Evolutionary conservation across 1,284 basidiomycete genomes (phyloP), one percentile per base, ranked within the genome.

Genomic region (Acaromyces ingoldii): DNA sequence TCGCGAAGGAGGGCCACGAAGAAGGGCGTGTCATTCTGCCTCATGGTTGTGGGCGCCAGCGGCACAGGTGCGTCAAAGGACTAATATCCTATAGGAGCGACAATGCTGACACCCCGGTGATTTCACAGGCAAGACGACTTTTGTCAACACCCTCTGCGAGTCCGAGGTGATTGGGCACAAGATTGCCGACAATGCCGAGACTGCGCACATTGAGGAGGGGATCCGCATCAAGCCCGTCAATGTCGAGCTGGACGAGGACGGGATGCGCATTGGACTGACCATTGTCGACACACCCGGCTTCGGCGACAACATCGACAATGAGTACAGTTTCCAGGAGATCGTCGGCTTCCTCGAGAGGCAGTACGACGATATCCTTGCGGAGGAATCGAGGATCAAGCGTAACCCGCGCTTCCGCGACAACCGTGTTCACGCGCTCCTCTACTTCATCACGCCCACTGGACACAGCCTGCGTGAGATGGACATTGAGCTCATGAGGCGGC

Each of bases 211-310:
- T 52, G 93, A 98, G 77, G 87, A 90, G 72, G 89, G 89, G 56
- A 93, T 97, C 75, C 86, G 83, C 76, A 97, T 98, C 79, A 96
- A 96, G 79, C 92, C 92, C 28, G 84, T 85, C 77, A 91, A 89
- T 76, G 89, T 97, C 67, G 93, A 99, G 78, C 85, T 99, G 56
- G 95, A 98, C 70, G 93, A 98, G 77, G 95, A 99, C 67, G 95
- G 95, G 38, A 89, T 97, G 62, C 88, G 93, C 65, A 96, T 99
- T 75, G 91, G 92, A 25, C 81, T 99, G 63, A 98, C 95, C 46
- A 91, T 99, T 63, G 92, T 98, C 34, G 95, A 99, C 78, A 98
- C 95, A 1, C 95, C 95, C 52, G 95, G 95, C 43, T 98, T 98
- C 69, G 95, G 93, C 45, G 92, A 97, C 79, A 93, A 93, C 76